Percentiles rank a stretch among this genome's conserved stretches.
phyloP scores from a whole-genome alignment of 2,329 filamentous ascomycete genomes.

The Cucurbitaria berberidis region DNA sequence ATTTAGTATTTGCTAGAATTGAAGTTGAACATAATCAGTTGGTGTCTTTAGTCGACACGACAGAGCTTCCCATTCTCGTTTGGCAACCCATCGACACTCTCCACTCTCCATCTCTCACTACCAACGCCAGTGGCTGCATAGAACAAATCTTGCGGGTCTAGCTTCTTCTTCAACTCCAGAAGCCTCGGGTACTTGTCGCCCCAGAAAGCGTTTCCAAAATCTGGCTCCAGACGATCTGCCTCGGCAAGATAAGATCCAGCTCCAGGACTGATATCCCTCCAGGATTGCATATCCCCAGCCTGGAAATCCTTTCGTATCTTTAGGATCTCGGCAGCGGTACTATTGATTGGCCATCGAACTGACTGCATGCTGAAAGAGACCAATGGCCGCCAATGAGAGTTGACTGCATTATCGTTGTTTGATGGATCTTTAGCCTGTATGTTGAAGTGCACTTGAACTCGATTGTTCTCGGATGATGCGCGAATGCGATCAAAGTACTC shows the following conservation, averaged over 20 bases:
- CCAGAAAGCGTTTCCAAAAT: constrained; percentile 43
- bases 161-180: constrained; percentile 37
- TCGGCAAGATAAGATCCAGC: constrained; percentile 41
- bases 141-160: constrained; percentile 46
- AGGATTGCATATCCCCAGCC: constrained; percentile 36
- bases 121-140: constrained; percentile 43
- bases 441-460: constrained; percentile 46
- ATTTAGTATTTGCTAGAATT: neutral
- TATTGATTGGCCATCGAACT: constrained; percentile 43
- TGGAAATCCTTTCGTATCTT: constrained; percentile 37
- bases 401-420: constrained; percentile 41
- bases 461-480: constrained; percentile 42
- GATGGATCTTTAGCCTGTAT: constrained; percentile 39
- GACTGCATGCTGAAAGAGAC: constrained; percentile 38
- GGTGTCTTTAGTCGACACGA: constrained; percentile 21
- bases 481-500: constrained; percentile 36
- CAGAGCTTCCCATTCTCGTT: constrained; percentile 48
- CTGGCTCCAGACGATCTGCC: constrained; percentile 40
- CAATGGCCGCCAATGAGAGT: constrained; percentile 36
- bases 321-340: constrained; percentile 32
- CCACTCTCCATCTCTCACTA: constrained; percentile 44
- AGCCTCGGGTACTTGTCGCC: constrained; percentile 41
- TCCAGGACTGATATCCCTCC: constrained; percentile 41
- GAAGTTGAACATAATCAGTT: neutral
- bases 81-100: constrained; percentile 41